Evolutionary conservation across 139 green algal genomes (phyloP).

Genomic region (Chlorella vulgaris): DNA sequence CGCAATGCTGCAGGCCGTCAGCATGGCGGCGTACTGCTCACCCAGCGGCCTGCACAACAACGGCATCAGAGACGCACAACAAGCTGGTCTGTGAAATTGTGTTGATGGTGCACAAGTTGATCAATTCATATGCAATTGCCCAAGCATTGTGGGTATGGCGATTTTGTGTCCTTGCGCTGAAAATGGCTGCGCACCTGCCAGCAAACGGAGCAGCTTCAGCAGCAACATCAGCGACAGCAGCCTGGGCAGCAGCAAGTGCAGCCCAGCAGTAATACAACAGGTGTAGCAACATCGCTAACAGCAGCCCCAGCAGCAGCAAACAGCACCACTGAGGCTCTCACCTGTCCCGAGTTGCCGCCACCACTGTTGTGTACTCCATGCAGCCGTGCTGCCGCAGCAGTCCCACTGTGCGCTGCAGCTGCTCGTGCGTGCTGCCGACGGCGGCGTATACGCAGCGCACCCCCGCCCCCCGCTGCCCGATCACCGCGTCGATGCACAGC

Average conservation of each 20-base stretch:
- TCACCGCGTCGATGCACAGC: slow-evolving; percentile 70
- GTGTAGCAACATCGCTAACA: no score
- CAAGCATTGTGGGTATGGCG: no score
- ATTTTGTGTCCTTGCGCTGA: no score
- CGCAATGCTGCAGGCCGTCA: slow-evolving; percentile 63
- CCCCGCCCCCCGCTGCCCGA: slow-evolving; percentile 49
- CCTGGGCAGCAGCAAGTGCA: no score
- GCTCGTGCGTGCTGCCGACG: slow-evolving; percentile 41
- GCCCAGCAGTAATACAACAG: no score
- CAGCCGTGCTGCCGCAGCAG: slow-evolving; percentile 50
- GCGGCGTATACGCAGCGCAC: slow-evolving; percentile 70
- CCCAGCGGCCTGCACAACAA: slow-evolving; percentile 47
- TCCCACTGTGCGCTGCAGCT: slow-evolving; percentile 41
- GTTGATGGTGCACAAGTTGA: no score
- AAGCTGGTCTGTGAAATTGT: background rate
- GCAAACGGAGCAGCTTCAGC: no score
- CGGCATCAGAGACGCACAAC: background rate
- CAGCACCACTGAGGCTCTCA: background rate
- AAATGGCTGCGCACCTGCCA: no score
- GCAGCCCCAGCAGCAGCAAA: no score
- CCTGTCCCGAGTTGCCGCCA: slow-evolving; percentile 46
- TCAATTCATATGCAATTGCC: no score
- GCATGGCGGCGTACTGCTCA: slow-evolving; percentile 75
- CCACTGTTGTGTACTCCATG: slow-evolving; percentile 70
- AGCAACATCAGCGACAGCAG: no score